Conservation (phyloP, 768 basidiomycete species). For the Auriscalpium vulgare region DNA sequence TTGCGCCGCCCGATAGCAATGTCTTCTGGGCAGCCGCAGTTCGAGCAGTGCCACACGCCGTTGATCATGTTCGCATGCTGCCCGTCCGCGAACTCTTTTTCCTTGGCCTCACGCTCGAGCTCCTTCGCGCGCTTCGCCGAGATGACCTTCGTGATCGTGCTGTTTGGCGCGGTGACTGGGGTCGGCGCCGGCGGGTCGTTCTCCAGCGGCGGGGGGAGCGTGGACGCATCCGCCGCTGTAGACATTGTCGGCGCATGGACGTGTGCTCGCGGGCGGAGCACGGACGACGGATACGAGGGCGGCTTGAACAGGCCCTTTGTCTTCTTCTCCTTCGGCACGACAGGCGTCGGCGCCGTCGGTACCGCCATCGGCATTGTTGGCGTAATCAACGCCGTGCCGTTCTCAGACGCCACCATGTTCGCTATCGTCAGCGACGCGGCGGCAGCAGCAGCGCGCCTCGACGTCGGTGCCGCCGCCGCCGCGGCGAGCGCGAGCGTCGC, state of each 20-base stretch:
- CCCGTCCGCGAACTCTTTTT: conserved; percentile 74
- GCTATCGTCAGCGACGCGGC: conserved; percentile 81
- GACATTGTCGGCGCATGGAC: conserved; percentile 54
- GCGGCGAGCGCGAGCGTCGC: conserved; percentile 59
- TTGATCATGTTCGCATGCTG: conserved; percentile 77
- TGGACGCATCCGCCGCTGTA: conserved; percentile 58
- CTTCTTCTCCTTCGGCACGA: conserved; percentile 54
- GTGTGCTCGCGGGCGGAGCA: conserved; percentile 54
- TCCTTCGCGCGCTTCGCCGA: conserved; percentile 64
- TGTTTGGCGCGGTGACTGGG: conserved; percentile 34
- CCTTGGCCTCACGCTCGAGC: conserved; percentile 74
- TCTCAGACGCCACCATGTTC: conserved; percentile 89
- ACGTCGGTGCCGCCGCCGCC: conserved; percentile 59
- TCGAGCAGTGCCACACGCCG: conserved; percentile 92
- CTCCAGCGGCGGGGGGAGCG: conserved; percentile 52
- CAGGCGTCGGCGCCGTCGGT: conserved; percentile 28
- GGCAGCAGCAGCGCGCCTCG: conserved; percentile 78
- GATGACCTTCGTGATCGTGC: conserved; percentile 36
- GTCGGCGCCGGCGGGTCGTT: conserved; percentile 44
- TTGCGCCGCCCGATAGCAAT: conserved; percentile 83
- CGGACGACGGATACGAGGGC: conserved; percentile 45
- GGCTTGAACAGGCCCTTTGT: conserved; percentile 68
- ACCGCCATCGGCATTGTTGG: conserved; percentile 35
- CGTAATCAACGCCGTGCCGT: conserved; percentile 53
- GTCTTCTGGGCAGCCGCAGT: conserved; percentile 85